Conservation (phyloP, 768 basidiomycete species). For the Porpolomopsis calyptriformis region DNA sequence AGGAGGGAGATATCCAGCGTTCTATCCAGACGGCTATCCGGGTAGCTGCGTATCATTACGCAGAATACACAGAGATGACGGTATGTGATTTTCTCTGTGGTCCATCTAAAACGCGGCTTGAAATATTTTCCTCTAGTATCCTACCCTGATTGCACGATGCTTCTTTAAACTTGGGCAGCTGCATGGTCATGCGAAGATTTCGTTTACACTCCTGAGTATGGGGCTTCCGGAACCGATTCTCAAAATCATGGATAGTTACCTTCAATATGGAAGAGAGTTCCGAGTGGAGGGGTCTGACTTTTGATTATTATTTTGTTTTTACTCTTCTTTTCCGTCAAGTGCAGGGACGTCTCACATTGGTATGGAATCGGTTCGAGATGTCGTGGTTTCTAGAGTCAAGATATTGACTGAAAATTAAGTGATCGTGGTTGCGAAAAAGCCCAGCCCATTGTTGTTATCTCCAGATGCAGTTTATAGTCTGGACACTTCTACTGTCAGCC, state of each 20-base stretch:
- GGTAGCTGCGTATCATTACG: conserved; percentile 85
- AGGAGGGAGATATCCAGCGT: conserved; percentile 88
- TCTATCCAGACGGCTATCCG: conserved; percentile 87
- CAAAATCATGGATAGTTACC: conserved; percentile 88
- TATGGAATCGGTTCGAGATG: too few species aligned
- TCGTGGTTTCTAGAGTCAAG: too few species aligned
- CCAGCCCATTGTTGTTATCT: too few species aligned
- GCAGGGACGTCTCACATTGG: background rate
- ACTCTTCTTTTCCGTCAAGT: background rate
- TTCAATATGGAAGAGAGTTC: conserved; percentile 81
- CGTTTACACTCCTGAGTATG: conserved; percentile 89
- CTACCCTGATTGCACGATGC: conserved; percentile 79
- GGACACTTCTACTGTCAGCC: too few species aligned
- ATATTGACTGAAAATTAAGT: too few species aligned
- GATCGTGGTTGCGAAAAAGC: too few species aligned
- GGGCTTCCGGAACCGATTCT: conserved; percentile 81
- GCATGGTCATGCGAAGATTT: conserved; percentile 90
- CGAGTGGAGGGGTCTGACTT: conserved; percentile 82
- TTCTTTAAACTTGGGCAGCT: conserved; percentile 91
- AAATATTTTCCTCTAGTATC: conserved; percentile 45
- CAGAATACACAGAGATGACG: conserved; percentile 82
- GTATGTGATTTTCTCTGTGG: conserved; percentile 37
- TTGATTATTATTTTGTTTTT: conserved; percentile 23
- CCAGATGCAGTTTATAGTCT: too few species aligned
- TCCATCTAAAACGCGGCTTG: conserved; percentile 1